Conservation (phyloP, 2,329 filamentous ascomycete species). For the Monosporascus ibericus region DNA sequence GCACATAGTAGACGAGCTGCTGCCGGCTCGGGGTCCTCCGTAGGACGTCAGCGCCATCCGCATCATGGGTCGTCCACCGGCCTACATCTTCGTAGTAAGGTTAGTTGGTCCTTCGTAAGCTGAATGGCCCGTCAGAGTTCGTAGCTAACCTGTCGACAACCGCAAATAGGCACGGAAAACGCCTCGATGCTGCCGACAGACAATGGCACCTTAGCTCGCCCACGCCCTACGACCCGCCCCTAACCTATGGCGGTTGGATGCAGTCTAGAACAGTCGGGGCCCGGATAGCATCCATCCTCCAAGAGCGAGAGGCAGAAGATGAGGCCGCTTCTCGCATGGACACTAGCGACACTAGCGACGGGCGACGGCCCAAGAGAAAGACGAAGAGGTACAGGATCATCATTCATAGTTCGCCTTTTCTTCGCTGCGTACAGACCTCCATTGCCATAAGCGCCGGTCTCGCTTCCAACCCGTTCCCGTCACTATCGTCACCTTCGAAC, state of each 20-base stretch:
- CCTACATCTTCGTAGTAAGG: slow-evolving; percentile 46
- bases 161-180: slow-evolving; percentile 69
- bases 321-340: slow-evolving; percentile 13
- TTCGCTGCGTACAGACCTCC: slow-evolving; percentile 88
- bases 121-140: background rate
- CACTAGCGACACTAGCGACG: slow-evolving; percentile 8
- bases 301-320: slow-evolving; percentile 42
- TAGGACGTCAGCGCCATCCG: background rate
- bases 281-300: slow-evolving; percentile 70
- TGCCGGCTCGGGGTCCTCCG: background rate
- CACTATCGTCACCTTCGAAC: slow-evolving; percentile 15
- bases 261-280: slow-evolving; percentile 77
- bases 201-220: slow-evolving; percentile 91
- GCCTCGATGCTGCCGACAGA: slow-evolving; percentile 90
- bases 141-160: slow-evolving; percentile 1
- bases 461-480: slow-evolving; percentile 49
- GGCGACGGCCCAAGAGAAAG: slow-evolving; percentile 20
- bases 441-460: slow-evolving; percentile 83
- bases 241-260: slow-evolving; percentile 91
- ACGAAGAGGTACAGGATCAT: slow-evolving; percentile 69
- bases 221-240: slow-evolving; percentile 88
- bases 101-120: slow-evolving; percentile 19
- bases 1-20: too few species aligned
- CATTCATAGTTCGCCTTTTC: slow-evolving; percentile 88
- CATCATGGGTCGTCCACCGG: slow-evolving; percentile 40